Evolutionary conservation across 2,329 filamentous ascomycete genomes (phyloP).

Genomic region (Curvularia eragrostidis): DNA sequence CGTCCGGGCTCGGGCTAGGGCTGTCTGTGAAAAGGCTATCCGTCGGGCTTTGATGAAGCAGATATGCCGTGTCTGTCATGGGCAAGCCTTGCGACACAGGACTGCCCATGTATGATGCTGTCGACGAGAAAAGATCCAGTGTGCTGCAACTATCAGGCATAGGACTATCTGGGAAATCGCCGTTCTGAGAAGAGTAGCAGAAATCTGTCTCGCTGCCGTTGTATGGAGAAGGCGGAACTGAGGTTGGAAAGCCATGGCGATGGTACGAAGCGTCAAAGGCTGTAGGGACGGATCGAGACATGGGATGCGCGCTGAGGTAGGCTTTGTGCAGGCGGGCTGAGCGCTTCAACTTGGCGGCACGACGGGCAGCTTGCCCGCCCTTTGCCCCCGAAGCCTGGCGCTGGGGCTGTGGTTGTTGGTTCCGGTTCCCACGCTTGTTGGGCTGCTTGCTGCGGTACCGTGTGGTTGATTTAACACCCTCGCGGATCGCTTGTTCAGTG

Average conservation of each 20-base stretch:
- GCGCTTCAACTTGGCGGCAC: slow-evolving; percentile 33
- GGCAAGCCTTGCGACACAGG: slow-evolving; percentile 6
- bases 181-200: slow-evolving; percentile 7
- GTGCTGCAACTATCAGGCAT: slow-evolving; percentile 2
- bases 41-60: slow-evolving; percentile 27
- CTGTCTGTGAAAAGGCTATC: slow-evolving; percentile 35
- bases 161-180: slow-evolving; percentile 16
- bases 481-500: slow-evolving; percentile 69
- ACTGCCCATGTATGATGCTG: slow-evolving; percentile 1
- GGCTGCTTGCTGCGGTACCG: slow-evolving; percentile 57
- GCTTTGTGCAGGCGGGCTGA: slow-evolving; percentile 28
- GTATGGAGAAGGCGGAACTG: slow-evolving; percentile 28
- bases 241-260: slow-evolving; percentile 8
- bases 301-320: slow-evolving; percentile 31
- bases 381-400: slow-evolving; percentile 55
- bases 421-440: slow-evolving; percentile 51
- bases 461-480: slow-evolving; percentile 86
- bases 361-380: slow-evolving; percentile 54
- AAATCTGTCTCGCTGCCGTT: slow-evolving; percentile 33
- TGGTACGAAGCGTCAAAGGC: slow-evolving; percentile 22
- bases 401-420: slow-evolving; percentile 43
- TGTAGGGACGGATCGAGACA: slow-evolving; percentile 24
- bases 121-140: slow-evolving; percentile 16
- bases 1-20: slow-evolving; percentile 28
- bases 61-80: slow-evolving; percentile 22